phyloP scores from a whole-genome alignment of 2,329 filamentous ascomycete species.

The Claviceps sorghi region DNA sequence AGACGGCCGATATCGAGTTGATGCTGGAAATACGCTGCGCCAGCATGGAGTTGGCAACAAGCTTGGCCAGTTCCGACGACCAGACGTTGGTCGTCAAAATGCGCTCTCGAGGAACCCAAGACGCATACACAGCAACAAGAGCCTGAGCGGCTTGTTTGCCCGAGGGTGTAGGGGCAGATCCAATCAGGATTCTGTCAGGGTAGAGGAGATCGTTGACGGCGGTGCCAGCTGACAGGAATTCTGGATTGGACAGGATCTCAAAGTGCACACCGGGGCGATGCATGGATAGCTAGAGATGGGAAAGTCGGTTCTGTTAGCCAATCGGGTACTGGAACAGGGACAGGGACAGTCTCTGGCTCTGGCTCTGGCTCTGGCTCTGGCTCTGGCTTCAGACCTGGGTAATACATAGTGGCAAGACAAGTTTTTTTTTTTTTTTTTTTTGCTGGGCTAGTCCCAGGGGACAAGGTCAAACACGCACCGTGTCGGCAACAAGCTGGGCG shows the following conservation, averaged over 20 bases:
- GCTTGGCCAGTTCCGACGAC: slow-evolving; percentile 66
- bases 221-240: slow-evolving; percentile 67
- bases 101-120: slow-evolving; percentile 52
- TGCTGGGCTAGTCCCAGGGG: background rate
- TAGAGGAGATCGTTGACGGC: slow-evolving; percentile 55
- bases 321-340: no score
- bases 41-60: slow-evolving; percentile 67
- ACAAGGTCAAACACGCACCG: slow-evolving; percentile 30
- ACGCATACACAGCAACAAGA: slow-evolving; percentile 50
- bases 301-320: background rate
- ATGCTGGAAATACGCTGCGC: slow-evolving; percentile 70
- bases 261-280: slow-evolving; percentile 51
- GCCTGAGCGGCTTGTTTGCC: slow-evolving; percentile 48
- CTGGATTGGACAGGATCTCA: slow-evolving; percentile 67
- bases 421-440: no score
- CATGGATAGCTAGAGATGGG: slow-evolving; percentile 30
- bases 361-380: no score
- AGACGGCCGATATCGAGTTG: slow-evolving; percentile 68
- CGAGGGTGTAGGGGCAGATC: slow-evolving; percentile 44
- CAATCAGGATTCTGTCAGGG: slow-evolving; percentile 64
- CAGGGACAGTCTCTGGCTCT: no score
- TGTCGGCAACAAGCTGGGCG: slow-evolving; percentile 53
- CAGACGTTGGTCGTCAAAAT: slow-evolving; percentile 62
- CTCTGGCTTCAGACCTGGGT: no score
- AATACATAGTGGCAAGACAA: no score